Conservation (phyloP, 1,139 yeast genomes). For the Hemisphaericaspora lyxosophila region DNA sequence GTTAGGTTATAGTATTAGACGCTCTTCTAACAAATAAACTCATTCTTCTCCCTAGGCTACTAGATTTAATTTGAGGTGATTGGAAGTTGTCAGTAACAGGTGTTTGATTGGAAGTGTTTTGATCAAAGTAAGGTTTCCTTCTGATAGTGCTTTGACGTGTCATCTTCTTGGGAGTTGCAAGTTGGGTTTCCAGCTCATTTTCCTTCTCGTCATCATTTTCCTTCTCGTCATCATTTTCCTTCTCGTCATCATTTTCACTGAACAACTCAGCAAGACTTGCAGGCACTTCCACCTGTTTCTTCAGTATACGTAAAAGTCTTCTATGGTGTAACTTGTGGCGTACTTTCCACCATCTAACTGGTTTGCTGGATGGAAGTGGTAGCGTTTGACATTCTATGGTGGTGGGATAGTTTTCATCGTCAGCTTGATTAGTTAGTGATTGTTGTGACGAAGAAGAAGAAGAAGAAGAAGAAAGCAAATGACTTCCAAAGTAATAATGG, state of each 20-base stretch:
- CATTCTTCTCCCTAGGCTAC: conserved; percentile 5
- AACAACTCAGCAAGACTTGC: neutral
- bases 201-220: neutral
- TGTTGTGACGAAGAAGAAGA: conserved; percentile 1
- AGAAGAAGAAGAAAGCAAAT: conserved; percentile 4
- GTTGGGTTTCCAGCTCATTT: neutral
- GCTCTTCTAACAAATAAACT: conserved; percentile 10
- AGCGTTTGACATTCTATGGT: neutral
- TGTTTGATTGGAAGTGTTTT: neutral
- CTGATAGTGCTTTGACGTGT: neutral
- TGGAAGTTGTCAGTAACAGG: neutral
- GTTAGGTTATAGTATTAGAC: conserved; percentile 8
- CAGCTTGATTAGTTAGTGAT: neutral
- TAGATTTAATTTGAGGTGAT: neutral
- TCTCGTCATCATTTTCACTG: neutral
- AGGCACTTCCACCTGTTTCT: neutral
- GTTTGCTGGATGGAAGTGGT: neutral
- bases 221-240: neutral
- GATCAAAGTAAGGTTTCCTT: neutral
- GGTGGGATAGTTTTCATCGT: neutral
- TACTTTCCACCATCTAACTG: neutral
- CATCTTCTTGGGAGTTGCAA: neutral
- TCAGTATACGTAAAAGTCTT: neutral
- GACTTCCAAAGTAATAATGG: conserved; percentile 9
- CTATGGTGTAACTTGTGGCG: neutral